phyloP scores from a whole-genome alignment of 805 yeast species.

The Kodamaea nitidulidarum region DNA sequence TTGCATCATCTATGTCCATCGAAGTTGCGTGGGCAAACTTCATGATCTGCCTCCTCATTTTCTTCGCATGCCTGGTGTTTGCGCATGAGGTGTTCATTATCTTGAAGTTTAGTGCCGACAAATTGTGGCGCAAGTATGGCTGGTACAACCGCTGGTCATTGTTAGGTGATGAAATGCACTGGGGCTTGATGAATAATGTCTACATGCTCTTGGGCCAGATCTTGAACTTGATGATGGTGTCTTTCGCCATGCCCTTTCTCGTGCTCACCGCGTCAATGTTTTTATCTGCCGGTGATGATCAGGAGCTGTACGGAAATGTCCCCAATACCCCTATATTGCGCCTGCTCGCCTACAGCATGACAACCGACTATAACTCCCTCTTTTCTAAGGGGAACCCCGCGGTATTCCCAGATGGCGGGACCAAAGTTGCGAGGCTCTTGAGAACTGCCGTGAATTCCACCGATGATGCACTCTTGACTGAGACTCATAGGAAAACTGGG shows the following conservation, averaged over 20 bases:
- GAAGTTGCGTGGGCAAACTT: constrained; percentile 42
- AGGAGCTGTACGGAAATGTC: constrained; percentile 11
- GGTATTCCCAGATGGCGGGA: too few relatives aligned
- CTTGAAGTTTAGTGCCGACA: constrained; percentile 4
- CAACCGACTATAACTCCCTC: constrained; percentile 23
- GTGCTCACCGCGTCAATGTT: constrained; percentile 36
- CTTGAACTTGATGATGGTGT: constrained; percentile 26
- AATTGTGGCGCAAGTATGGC: constrained; percentile 1
- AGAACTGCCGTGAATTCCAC: too few relatives aligned
- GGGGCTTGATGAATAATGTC: constrained; percentile 18
- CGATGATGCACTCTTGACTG: too few relatives aligned
- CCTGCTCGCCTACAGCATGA: constrained; percentile 21
- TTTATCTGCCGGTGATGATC: constrained; percentile 16
- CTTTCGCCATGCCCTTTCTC: constrained; percentile 43
- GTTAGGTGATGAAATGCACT: constrained; percentile 9
- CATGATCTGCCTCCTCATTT: constrained; percentile 30
- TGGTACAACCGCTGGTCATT: constrained; percentile 3
- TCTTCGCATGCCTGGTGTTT: constrained; percentile 20
- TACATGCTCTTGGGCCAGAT: constrained; percentile 31
- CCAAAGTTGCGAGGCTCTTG: too few relatives aligned
- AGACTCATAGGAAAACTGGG: background rate
- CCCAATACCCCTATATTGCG: constrained; percentile 14
- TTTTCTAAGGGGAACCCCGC: too few relatives aligned
- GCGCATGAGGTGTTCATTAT: constrained; percentile 6
- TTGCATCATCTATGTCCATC: constrained; percentile 20